phyloP scores from a whole-genome alignment of 495 filamentous ascomycete genomes.

The Jackrogersella multiformis region DNA sequence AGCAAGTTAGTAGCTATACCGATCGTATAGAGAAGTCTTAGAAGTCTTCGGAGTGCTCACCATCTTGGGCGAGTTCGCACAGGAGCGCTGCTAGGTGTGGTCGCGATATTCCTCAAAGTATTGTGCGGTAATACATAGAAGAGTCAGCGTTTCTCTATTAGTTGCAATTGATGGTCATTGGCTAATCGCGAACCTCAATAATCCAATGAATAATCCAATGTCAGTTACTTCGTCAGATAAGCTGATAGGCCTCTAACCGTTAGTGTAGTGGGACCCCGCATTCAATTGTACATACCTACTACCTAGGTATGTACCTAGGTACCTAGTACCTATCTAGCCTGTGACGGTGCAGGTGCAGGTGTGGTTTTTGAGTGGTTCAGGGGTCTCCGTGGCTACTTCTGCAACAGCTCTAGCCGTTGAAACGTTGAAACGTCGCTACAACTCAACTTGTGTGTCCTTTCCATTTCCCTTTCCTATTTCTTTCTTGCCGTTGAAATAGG shows the following conservation, averaged over 20 bases:
- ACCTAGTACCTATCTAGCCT: background rate
- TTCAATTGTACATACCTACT: no score
- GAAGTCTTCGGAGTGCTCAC: background rate
- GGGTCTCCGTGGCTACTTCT: slow-evolving; percentile 23
- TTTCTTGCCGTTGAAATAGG: slow-evolving; percentile 14
- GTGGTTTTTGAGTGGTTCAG: slow-evolving; percentile 29
- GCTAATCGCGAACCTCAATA: background rate
- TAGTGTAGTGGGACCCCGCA: slow-evolving; percentile 29
- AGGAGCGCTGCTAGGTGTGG: background rate
- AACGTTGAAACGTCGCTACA: slow-evolving; percentile 37
- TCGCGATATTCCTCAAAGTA: slow-evolving; percentile 13
- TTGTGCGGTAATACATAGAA: slow-evolving; percentile 1
- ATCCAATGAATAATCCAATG: no score
- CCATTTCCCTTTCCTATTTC: slow-evolving; percentile 8
- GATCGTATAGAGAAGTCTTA: background rate
- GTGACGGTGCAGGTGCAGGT: slow-evolving; percentile 31
- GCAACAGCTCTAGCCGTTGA: slow-evolving; percentile 18
- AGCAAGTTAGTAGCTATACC: slow-evolving; percentile 5
- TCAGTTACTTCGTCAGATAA: slow-evolving; percentile 14
- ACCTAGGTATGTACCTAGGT: no score
- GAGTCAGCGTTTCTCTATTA: background rate
- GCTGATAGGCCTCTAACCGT: slow-evolving; percentile 24
- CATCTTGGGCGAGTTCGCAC: slow-evolving; percentile 33
- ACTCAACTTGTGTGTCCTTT: slow-evolving; percentile 43
- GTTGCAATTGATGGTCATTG: slow-evolving; percentile 8